phyloP scores from a whole-genome alignment of 2,329 filamentous ascomycete genomes.

The Phialophora macrospora region DNA sequence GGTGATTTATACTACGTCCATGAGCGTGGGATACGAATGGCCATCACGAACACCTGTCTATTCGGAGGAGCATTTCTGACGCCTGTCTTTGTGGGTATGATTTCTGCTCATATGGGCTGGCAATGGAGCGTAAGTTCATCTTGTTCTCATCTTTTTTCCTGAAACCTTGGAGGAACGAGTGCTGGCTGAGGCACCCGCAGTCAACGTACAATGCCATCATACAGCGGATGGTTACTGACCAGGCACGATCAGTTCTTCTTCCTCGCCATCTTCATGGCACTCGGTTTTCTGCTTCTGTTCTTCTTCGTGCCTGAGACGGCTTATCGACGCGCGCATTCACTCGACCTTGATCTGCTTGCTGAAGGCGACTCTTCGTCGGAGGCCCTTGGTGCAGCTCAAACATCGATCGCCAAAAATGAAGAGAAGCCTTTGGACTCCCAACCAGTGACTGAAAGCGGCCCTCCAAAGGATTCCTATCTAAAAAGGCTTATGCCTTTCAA shows the following conservation, averaged over 20 bases:
- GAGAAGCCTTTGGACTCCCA: slow-evolving; percentile 28
- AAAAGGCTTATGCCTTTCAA: slow-evolving; percentile 73
- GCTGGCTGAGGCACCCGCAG: background rate
- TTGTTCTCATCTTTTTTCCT: too few species aligned
- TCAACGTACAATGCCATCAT: background rate
- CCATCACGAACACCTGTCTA: slow-evolving; percentile 71
- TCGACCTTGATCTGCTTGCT: slow-evolving; percentile 65
- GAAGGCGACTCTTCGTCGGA: slow-evolving; percentile 28
- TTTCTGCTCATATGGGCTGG: slow-evolving; percentile 35
- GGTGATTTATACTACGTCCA: slow-evolving; percentile 92
- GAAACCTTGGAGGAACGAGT: background rate
- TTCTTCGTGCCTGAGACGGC: slow-evolving; percentile 86
- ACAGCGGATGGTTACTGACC: slow-evolving; percentile 4
- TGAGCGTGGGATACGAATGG: slow-evolving; percentile 79
- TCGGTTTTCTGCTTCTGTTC: slow-evolving; percentile 71
- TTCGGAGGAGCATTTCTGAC: slow-evolving; percentile 77
- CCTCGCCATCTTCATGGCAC: slow-evolving; percentile 79
- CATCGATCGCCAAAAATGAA: slow-evolving; percentile 14
- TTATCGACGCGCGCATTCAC: slow-evolving; percentile 67
- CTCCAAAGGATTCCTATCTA: slow-evolving; percentile 60
- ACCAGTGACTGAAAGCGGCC: slow-evolving; percentile 15
- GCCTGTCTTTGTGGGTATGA: slow-evolving; percentile 74
- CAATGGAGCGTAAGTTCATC: slow-evolving; percentile 47
- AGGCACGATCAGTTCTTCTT: slow-evolving; percentile 67
- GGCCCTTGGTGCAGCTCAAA: slow-evolving; percentile 15